Percentiles rank a stretch among this genome's conserved stretches.
These are phyloP conservation scores for Nadsonia commutata DNA, from an alignment of 1,139 yeast species.

Conservation along the genomic window DNA sequence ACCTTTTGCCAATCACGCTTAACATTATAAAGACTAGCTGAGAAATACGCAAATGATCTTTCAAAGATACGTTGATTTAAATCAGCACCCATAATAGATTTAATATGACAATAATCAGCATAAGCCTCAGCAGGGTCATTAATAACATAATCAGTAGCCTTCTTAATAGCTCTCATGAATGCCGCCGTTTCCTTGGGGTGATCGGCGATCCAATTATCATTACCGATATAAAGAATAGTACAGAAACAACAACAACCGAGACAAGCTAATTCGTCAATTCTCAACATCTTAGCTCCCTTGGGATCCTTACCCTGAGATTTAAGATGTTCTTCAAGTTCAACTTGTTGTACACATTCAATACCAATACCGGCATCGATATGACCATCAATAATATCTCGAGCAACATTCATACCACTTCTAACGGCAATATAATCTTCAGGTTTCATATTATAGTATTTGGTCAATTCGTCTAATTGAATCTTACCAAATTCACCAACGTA, in stretches of 20 bases:
- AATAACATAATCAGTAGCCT: slow-evolving; percentile 35
- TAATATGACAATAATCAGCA: slow-evolving; percentile 36
- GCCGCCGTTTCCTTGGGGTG: slow-evolving; percentile 35
- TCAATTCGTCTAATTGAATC: slow-evolving; percentile 42
- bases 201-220: slow-evolving; percentile 34
- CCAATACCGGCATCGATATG: slow-evolving; percentile 45
- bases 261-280: slow-evolving; percentile 43
- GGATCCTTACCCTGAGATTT: slow-evolving; percentile 31
- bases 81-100: slow-evolving; percentile 25
- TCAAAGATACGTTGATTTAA: slow-evolving; percentile 35
- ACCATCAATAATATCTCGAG: slow-evolving; percentile 40
- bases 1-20: slow-evolving; percentile 45
- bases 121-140: slow-evolving; percentile 32
- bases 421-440: slow-evolving; percentile 46
- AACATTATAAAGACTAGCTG: slow-evolving; percentile 38
- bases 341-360: slow-evolving; percentile 45
- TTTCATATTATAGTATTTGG: slow-evolving; percentile 40
- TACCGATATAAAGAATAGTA: slow-evolving; percentile 39
- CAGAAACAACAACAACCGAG: slow-evolving; percentile 50
- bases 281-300: slow-evolving; percentile 38
- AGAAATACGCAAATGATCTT: slow-evolving; percentile 41
- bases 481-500: slow-evolving; percentile 40
- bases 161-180: slow-evolving; percentile 35
- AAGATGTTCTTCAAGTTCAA: slow-evolving; percentile 40
- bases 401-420: slow-evolving; percentile 48